Conservation (phyloP, 768 basidiomycete genomes). For the Pleurotus ostreatus region DNA sequence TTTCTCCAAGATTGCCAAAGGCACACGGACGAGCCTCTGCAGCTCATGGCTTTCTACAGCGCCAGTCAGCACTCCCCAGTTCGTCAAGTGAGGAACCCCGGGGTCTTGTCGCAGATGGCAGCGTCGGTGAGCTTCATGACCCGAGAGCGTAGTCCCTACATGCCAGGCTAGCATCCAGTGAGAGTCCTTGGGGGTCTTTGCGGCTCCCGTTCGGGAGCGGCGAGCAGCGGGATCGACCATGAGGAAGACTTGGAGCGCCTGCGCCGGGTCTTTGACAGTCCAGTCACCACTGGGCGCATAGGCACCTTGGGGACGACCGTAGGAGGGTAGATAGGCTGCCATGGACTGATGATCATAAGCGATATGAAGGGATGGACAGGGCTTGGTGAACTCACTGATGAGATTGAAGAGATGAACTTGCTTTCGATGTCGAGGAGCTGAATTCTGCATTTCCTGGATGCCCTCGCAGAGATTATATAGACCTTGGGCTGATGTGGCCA, state of each 20-base stretch:
- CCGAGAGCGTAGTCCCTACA: neutral
- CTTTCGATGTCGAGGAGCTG: too few species aligned
- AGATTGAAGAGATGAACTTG: too few species aligned
- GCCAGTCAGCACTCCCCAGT: neutral
- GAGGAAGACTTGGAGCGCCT: neutral
- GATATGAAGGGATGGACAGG: too few species aligned
- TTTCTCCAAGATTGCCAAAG: neutral
- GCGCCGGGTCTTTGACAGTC: neutral
- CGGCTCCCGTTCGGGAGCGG: neutral
- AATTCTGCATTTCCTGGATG: too few species aligned
- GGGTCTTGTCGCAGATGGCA: neutral
- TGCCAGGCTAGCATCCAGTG: slow-evolving; percentile 3
- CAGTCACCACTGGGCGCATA: neutral
- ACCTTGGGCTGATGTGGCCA: too few species aligned
- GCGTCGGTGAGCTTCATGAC: neutral
- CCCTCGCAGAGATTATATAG: too few species aligned
- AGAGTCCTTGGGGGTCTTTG: neutral
- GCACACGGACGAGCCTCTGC: neutral
- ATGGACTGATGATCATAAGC: neutral
- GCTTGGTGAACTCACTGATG: too few species aligned
- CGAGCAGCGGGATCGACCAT: neutral
- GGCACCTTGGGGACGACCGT: neutral
- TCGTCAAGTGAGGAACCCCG: neutral
- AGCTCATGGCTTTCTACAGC: neutral
- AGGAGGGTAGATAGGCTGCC: neutral